Base-by-base conservation (phyloP, 1,284 basidiomycete genomes). In the Ganoderma sinense region DNA sequence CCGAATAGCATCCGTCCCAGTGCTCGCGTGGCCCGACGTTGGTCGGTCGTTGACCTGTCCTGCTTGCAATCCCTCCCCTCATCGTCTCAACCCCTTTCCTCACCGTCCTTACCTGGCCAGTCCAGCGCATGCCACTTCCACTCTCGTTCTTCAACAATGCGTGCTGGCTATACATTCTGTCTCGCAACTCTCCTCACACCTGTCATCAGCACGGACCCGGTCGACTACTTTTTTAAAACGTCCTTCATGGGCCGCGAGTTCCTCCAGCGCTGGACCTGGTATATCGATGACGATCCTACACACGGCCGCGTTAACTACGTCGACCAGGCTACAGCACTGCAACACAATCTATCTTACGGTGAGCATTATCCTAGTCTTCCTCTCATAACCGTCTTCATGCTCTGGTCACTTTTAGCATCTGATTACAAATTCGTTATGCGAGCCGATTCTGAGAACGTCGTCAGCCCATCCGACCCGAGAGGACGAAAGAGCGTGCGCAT, bases 301-400 rank as follows among this genome's bases (percentile, higher is more conserved):
- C 84, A 88, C 74, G 88, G 88, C 14, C 80, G 84, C 66, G 86
- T 87, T 62, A 86, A 89, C 79, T 90, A 85, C 69, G 82, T 88
- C 36, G 80, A 84, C 72, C 73, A 82, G 70, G 53, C 61, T 16
- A 82, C 83, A 8, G 85, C 88, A 0, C 64, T 79, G 18, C 56
- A 62, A 5, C 71, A 73, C 0, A 86, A 86, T 66, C 79, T 88
- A 20, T 80, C 87, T 0, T 84, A 39, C 23, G 68, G 68, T 69
- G 26, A 41, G 68, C 29, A 29, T 43, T 11, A 16, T 29, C 23
- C n/a, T 29, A 16, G 14, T 4, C 4, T 2, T 14, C 11, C 8
- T 33, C 18, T 31, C 62, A 4, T 5, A 7, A 48, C 29, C 14
- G 23, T 29, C 43, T 41, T 33, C 26, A 31, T 63, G 2, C 43